Base-by-base conservation (phyloP, 352 stramenopile species). In the Phytophthora aleatoria region DNA sequence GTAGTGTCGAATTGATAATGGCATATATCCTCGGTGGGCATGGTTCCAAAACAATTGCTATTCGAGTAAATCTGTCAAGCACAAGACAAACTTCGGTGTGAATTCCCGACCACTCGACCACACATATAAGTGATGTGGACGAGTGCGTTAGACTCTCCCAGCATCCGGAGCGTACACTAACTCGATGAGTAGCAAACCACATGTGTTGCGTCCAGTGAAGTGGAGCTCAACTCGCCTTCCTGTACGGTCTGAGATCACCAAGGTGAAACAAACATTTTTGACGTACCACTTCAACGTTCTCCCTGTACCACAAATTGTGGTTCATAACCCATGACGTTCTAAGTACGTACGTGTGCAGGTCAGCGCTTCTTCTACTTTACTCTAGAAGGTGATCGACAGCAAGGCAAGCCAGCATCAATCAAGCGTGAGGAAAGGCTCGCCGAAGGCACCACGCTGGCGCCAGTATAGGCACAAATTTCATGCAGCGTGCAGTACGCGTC, bases 391-490 rank as follows among this genome's bases (percentile, higher is more conserved):
- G 35, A 41, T 41, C 35, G 35, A 41, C 12, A 16, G 12, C 35
- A 41, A 41, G 35, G 35, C 12, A 36, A 12, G 8, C 31, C 5
- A 3, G 31, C 8, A 36, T 63, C 30, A 49, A 56, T 50, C 41
- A 36, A 28, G 33, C 15, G 33, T 35, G 51, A 57, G 61, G 67
- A 74, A 66, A 74, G 56, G 13, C 67, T 63, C 35, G n/a, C 28
- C 15, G 39, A 50, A 20, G 48, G 15, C 7, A 35, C 27, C 28
- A 10, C 26, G 38, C 56, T 74, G 56, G 35, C 57, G 62, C 47
- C 15, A 71, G 36, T 69, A 69, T 68, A 68, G 67, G 43, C 61
- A 67, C 41, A 11, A 57, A 61, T 24, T 41, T 48, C 20, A 20
- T 20, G 39, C 39, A 26, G 35, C 39, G 12, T 5, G 13, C 12